Percentiles rank a stretch among this genome's conserved stretches.
Evolutionary conservation across 148 eudicot species (phyloP).

Genomic region (Rhododendron henanense): DNA sequence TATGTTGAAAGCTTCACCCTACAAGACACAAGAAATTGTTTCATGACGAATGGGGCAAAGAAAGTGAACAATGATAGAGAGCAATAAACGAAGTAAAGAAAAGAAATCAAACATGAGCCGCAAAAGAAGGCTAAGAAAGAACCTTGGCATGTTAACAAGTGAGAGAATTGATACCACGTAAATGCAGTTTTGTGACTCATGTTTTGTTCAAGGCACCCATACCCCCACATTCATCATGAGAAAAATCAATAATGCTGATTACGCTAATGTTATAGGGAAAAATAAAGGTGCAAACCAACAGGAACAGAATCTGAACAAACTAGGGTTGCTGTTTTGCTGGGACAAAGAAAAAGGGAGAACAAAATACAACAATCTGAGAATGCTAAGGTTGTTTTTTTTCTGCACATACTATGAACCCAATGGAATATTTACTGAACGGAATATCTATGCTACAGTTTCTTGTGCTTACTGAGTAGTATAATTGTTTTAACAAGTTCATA

Average conservation of each 20-base stretch:
- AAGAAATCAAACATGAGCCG: not conserved
- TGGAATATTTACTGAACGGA: not conserved
- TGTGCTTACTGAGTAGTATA: not conserved
- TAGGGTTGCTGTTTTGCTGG: not conserved
- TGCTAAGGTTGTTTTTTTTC: not conserved
- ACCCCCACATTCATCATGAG: not conserved
- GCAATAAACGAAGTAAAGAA: constrained; percentile 46
- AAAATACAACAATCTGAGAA: not conserved
- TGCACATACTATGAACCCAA: not conserved
- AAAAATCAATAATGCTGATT: not conserved
- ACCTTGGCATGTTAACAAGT: not conserved
- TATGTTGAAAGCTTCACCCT: constrained; percentile 89
- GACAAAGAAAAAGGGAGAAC: not conserved
- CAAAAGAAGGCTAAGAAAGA: not conserved
- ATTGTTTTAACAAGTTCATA: not conserved
- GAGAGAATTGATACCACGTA: not conserved
- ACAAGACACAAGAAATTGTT: constrained; percentile 22
- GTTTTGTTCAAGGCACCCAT: not conserved
- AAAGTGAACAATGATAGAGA: not conserved
- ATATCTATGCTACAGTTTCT: not conserved
- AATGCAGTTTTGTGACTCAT: not conserved
- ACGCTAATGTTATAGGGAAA: not conserved
- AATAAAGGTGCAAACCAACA: not conserved
- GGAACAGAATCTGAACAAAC: not conserved
- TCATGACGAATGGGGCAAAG: not conserved